Conservation (phyloP, 305 asterid genomes). For the Plantago lanceolata region DNA sequence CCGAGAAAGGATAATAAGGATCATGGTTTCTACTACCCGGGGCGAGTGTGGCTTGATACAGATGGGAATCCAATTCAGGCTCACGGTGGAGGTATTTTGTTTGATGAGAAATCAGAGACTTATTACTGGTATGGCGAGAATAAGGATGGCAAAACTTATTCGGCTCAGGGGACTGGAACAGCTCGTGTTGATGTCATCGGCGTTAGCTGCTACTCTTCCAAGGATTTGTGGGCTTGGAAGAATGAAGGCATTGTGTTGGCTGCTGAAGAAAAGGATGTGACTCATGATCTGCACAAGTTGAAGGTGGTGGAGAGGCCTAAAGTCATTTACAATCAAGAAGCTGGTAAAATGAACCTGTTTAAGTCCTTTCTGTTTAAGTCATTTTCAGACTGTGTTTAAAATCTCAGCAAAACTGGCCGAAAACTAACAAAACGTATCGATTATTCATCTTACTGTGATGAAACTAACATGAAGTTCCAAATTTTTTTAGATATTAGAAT, state of each 20-base stretch:
- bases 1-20: constrained; percentile 28
- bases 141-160: constrained; percentile 51
- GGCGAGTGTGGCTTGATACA: constrained; percentile 53
- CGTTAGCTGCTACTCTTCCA: constrained; percentile 64
- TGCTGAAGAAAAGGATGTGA: constrained; percentile 31
- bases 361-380: background rate
- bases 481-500: too few species aligned
- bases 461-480: too few species aligned
- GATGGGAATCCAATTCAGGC: constrained; percentile 61
- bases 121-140: constrained; percentile 70
- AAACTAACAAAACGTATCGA: too few species aligned
- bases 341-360: constrained; percentile 6
- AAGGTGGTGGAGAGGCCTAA: constrained; percentile 67
- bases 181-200: constrained; percentile 64
- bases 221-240: constrained; percentile 57
- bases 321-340: constrained; percentile 47
- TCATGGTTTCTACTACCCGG: constrained; percentile 34
- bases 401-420: too few species aligned
- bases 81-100: constrained; percentile 58
- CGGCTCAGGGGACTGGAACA: constrained; percentile 27
- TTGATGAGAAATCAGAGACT: constrained; percentile 31
- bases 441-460: too few species aligned
- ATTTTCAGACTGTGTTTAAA: too few species aligned
- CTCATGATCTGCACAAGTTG: constrained; percentile 47
- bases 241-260: constrained; percentile 47